Conservation (phyloP, 352 stramenopile species). For the Phytophthora sansomeana region DNA sequence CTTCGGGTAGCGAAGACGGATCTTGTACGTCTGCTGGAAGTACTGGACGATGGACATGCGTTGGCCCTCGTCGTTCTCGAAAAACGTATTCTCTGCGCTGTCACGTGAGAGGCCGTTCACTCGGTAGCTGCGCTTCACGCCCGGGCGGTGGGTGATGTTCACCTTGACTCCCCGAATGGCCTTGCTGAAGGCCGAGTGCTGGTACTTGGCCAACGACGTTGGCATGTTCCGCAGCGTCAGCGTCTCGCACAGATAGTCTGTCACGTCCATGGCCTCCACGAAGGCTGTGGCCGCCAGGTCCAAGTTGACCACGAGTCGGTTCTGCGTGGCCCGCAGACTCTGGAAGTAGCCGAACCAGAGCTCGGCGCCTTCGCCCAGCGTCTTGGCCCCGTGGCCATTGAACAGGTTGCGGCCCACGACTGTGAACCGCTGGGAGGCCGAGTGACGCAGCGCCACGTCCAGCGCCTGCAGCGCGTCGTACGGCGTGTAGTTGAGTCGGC, state of each 20-base stretch:
- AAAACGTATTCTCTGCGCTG: conserved; percentile 58
- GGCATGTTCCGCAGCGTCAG: conserved; percentile 41
- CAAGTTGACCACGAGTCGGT: conserved; percentile 70
- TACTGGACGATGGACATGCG: conserved; percentile 66
- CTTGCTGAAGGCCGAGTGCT: conserved; percentile 62
- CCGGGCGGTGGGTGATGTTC: conserved; percentile 66
- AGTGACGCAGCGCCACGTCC: conserved; percentile 72
- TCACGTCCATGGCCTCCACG: conserved; percentile 64
- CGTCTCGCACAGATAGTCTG: conserved; percentile 55
- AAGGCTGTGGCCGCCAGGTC: conserved; percentile 80
- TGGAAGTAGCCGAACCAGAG: conserved; percentile 84
- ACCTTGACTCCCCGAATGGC: conserved; percentile 74
- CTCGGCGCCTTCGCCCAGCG: conserved; percentile 68
- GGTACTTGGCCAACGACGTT: conserved; percentile 42
- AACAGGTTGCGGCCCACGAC: conserved; percentile 72
- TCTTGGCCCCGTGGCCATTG: conserved; percentile 38
- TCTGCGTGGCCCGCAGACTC: conserved; percentile 73
- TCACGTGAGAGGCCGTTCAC: conserved; percentile 68
- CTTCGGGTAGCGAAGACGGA: conserved; percentile 68
- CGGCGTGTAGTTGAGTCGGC: conserved; percentile 75
- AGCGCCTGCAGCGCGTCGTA: conserved; percentile 78
- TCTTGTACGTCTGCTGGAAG: conserved; percentile 61
- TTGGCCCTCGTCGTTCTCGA: conserved; percentile 63
- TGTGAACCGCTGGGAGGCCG: conserved; percentile 60
- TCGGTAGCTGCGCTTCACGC: conserved; percentile 62